Conservation (phyloP, 73 alveolate genomes). For the Tetrahymena thermophila region DNA sequence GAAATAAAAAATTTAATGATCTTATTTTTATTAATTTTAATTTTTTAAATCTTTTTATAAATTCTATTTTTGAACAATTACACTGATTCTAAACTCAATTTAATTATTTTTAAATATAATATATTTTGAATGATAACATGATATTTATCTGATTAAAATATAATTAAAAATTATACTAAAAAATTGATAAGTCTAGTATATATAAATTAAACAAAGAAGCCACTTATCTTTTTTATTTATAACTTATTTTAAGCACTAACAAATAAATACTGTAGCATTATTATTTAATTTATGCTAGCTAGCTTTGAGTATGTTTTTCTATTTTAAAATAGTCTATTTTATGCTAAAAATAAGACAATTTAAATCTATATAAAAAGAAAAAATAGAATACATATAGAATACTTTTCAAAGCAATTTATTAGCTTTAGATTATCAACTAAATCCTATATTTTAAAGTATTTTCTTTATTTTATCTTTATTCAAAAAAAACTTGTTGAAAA, state of each 20-base stretch:
- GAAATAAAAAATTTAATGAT: too few relatives aligned
- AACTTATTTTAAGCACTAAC: not conserved
- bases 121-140: too few relatives aligned
- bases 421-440: not conserved
- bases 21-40: too few relatives aligned
- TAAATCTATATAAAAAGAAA: not conserved
- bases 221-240: too few relatives aligned
- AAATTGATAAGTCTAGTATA: too few relatives aligned
- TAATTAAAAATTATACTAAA: too few relatives aligned
- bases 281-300: not conserved
- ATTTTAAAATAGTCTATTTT: not conserved
- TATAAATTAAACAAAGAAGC: too few relatives aligned
- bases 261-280: not conserved
- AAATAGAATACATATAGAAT: not conserved
- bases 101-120: too few relatives aligned
- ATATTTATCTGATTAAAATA: too few relatives aligned
- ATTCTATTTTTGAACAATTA: too few relatives aligned
- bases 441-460: not conserved
- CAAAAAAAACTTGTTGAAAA: not conserved
- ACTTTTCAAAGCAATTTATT: not conserved
- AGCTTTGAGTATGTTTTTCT: not conserved
- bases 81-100: too few relatives aligned
- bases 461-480: not conserved
- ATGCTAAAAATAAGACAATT: not conserved
- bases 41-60: too few relatives aligned